phyloP scores from a whole-genome alignment of 192 early-diverging fungal species.

The Coemansia sp. region DNA sequence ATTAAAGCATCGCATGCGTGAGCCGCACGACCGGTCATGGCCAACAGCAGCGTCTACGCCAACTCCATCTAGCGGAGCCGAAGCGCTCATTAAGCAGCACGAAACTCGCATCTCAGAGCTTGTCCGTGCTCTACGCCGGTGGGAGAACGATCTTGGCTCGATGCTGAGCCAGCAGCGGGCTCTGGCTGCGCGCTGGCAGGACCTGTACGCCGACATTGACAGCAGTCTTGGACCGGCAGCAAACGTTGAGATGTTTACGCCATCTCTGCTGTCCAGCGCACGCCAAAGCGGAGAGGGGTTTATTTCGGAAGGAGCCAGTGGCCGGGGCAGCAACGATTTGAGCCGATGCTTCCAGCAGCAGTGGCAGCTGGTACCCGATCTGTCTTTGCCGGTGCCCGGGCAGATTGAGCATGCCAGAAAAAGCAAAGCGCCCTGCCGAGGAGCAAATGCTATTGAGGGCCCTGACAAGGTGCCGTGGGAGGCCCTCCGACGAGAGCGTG shows the following conservation, averaged over 20 bases:
- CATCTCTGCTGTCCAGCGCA: background rate
- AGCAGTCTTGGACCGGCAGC: background rate
- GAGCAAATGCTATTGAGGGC: background rate
- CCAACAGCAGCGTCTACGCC: background rate
- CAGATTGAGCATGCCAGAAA: background rate
- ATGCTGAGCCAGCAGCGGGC: slow-evolving; percentile 40
- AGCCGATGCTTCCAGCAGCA: slow-evolving; percentile 2
- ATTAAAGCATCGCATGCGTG: slow-evolving; percentile 16
- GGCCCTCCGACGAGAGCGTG: slow-evolving; percentile 6
- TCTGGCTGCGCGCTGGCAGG: slow-evolving; percentile 42
- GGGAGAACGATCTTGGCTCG: slow-evolving; percentile 40
- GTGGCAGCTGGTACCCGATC: slow-evolving; percentile 9
- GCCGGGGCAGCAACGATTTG: background rate
- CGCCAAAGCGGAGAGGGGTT: background rate
- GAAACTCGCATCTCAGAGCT: slow-evolving; percentile 41
- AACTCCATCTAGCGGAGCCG: slow-evolving; percentile 26
- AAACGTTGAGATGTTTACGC: background rate
- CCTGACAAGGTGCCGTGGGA: slow-evolving; percentile 19
- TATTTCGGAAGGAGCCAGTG: background rate
- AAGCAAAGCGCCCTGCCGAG: background rate
- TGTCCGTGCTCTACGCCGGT: slow-evolving; percentile 28
- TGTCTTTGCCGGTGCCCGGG: background rate
- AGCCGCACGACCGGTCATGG: slow-evolving; percentile 5
- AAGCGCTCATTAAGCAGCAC: slow-evolving; percentile 50
- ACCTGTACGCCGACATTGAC: slow-evolving; percentile 25